Evolutionary conservation across 2,329 filamentous ascomycete genomes (phyloP), one percentile per base, ranked within the genome.

Genomic region (Stagonosporopsis rhizophila): DNA sequence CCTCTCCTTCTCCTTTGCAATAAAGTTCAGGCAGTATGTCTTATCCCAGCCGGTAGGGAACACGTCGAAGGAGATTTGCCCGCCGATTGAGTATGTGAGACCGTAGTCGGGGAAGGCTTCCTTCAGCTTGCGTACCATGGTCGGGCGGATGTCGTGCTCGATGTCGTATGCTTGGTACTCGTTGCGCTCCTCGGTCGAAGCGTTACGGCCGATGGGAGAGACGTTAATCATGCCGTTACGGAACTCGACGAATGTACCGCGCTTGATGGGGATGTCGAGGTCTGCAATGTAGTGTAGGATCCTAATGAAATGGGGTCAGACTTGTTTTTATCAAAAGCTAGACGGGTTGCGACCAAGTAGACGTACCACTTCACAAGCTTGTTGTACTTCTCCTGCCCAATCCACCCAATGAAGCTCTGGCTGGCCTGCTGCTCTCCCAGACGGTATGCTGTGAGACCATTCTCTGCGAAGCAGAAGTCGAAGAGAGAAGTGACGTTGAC

Each of bases 11-110:
- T 97, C 93, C 62, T 84, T 84, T 80, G 95, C 91, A 60, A 98
- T 82, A 78, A 97, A 93, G 68, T 86, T 82, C 66, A 98, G 83
- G 81, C 93, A 97, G 84, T 96, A 99, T 9, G 91, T 96, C 87
- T 98, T 99, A 81, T 99, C 95, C 95, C 95, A 99, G 72, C 95
- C 95, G 2, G 82, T 86, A 62, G 95, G 95, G 85, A 99, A 99
- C 70, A 98, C 90, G 75, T 99, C 95, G 77, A 99, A 99, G 58
- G 93, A 97, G 79, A 99, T 97, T 75, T 97, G 92, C 49, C 95
- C 95, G 68, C 95, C 95, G 70, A 99, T 96, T 61, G 92, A 94
- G 83, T 89, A 97, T 85, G 91, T 97, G 70, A 98, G 82, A 32
- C 91, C 92, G 61, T 91, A 81, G 77, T 96, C 87, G 1, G 87